phyloP scores from a whole-genome alignment of 768 basidiomycete genomes.

The Obba rivulosa region DNA sequence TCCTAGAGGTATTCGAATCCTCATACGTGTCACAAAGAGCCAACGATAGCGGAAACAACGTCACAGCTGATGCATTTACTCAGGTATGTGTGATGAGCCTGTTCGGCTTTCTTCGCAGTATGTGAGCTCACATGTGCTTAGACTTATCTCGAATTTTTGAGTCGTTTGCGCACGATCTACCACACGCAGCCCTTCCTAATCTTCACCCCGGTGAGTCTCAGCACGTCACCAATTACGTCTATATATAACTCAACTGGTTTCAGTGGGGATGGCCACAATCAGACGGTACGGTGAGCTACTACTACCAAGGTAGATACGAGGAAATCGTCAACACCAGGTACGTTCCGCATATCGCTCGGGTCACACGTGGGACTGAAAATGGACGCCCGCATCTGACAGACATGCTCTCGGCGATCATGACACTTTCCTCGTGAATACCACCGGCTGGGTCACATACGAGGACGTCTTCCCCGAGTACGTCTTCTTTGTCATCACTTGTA shows the following conservation, averaged over 20 bases:
- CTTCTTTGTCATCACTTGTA: background rate
- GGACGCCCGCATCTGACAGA: slow-evolving; percentile 17
- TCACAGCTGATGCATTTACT: slow-evolving; percentile 39
- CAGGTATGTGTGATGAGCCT: slow-evolving; percentile 24
- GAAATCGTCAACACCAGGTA: slow-evolving; percentile 39
- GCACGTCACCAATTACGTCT: background rate
- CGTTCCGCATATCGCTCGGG: background rate
- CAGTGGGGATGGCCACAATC: slow-evolving; percentile 56
- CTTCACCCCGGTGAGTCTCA: slow-evolving; percentile 42
- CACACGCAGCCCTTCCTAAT: slow-evolving; percentile 43
- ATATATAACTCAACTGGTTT: background rate
- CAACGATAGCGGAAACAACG: slow-evolving; percentile 49
- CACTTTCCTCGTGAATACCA: slow-evolving; percentile 50
- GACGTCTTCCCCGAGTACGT: slow-evolving; percentile 45
- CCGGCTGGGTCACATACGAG: slow-evolving; percentile 46
- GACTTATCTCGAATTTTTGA: slow-evolving; percentile 45
- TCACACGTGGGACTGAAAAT: background rate
- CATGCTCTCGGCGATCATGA: slow-evolving; percentile 39
- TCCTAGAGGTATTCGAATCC: background rate
- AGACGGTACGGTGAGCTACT: slow-evolving; percentile 39
- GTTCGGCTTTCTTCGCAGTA: background rate
- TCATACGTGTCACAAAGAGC: slow-evolving; percentile 29
- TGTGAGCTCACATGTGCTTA: slow-evolving; percentile 8
- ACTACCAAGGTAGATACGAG: slow-evolving; percentile 43
- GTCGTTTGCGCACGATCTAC: slow-evolving; percentile 39